Evolutionary conservation across 495 filamentous ascomycete species (phyloP), one percentile per base, ranked within the genome.

Genomic region (Cercophora scortea): DNA sequence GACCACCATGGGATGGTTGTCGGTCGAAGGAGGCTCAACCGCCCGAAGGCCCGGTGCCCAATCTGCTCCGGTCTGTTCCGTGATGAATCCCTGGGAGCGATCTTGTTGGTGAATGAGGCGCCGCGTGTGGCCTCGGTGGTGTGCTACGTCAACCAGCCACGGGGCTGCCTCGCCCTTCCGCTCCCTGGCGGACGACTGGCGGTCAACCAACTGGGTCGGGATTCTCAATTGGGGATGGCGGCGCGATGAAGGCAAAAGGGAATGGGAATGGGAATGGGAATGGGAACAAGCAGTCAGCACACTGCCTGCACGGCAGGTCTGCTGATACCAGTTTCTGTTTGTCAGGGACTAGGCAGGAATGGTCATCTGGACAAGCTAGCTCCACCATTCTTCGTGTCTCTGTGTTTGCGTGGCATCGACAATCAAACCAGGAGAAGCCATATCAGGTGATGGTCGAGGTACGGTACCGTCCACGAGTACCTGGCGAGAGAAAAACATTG

Each of bases 251-350:
- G 38, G 47, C 40, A 39, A 40, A 38, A 15, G 49, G 49, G 25
- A 25, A 25, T 2, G 25, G 25, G 25, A 25, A 25, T 25, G 25
- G 25, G 25, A 25, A 25, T 5, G 25, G 25, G 25, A 25, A 25
- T 25, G 36, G 45, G 36, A 38, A 42, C 50, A 45, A 39, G 25
- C 25, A 32, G 49, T 54, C 47, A 60, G 58, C 57, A 62, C 36
- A 25, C 25, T 25, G 25, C 25, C 25, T 25, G 25, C 25, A 25
- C 45, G 50, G 62, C 59, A 42, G 50, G 62, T 61, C 62, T 54
- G 62, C 52, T 63, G 61, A 62, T 56, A 45, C 49, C 49, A 33
- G 42, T 54, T 44, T 43, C 36, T 50, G 62, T 60, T 61, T 59
- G 57, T 58, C 53, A 54, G 47, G 50, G 52, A 56, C 60, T 25